phyloP scores from a whole-genome alignment of 495 filamentous ascomycete species.

The Daldinia loculata region DNA sequence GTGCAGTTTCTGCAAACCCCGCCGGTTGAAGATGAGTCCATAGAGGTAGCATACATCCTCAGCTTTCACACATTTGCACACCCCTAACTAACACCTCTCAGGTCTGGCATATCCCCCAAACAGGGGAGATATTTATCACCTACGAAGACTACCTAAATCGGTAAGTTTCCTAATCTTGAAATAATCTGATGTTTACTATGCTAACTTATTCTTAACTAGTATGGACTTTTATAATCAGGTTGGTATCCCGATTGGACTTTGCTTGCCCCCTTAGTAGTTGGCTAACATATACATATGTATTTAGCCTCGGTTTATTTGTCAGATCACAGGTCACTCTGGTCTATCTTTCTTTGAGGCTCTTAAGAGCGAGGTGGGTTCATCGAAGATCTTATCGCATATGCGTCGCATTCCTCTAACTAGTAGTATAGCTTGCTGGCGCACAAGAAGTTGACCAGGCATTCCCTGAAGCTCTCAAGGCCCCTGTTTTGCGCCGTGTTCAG shows the following conservation, averaged over 20 bases:
- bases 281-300: constrained; percentile 20
- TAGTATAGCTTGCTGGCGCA: constrained; percentile 77
- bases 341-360: constrained; percentile 94
- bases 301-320: constrained; percentile 88
- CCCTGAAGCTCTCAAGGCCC: constrained; percentile 89
- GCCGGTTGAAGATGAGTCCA: constrained; percentile 77
- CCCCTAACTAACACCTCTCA: constrained; percentile 49
- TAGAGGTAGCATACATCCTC: constrained; percentile 66
- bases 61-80: constrained; percentile 28
- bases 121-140: constrained; percentile 85
- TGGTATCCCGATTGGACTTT: constrained; percentile 39
- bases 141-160: constrained; percentile 89
- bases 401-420: constrained; percentile 31
- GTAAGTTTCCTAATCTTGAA: constrained; percentile 55
- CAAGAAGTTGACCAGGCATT: constrained; percentile 90
- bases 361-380: constrained; percentile 82
- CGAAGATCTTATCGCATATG: neutral
- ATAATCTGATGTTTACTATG: neutral
- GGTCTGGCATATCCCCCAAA: constrained; percentile 92
- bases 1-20: constrained; percentile 82
- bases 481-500: constrained; percentile 87
- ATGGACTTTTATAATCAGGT: constrained; percentile 95
- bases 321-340: constrained; percentile 92
- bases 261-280: constrained; percentile 1
- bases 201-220: constrained; percentile 50